Evolutionary conservation across 2,329 filamentous ascomycete genomes (phyloP), one percentile per base, ranked within the genome.

Genomic region (Fusarium solani-melongenae): DNA sequence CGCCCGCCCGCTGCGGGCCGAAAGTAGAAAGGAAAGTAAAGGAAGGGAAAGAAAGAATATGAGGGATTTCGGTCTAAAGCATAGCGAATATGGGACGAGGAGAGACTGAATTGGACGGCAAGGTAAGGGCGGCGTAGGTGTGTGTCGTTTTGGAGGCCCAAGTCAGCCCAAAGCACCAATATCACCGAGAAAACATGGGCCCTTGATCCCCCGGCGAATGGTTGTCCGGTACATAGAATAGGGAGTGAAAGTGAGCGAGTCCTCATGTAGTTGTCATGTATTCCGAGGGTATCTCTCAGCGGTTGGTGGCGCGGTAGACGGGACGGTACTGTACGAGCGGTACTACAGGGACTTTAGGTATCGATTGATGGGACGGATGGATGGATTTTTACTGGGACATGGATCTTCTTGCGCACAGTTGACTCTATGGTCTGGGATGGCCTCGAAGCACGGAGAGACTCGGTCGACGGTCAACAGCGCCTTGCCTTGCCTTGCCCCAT

Each of bases 21-120:
- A 55, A 59, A 27, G 20, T 22, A 38, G 34, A 24, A 22, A 6
- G 8, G 14, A 46, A 41, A 20, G n/a, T n/a, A n/a, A n/a, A n/a
- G n/a, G n/a, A n/a, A n/a, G n/a, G n/a, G 34, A 6, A 4, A 31
- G 29, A 9, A 31, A 31, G 29, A 31, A 31, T 51, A 67, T 73
- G 70, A 73, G 70, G 70, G 62, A 73, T 71, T 71, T 70, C 60
- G 60, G 46, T 66, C 69, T 69, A 70, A 66, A 12, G 53, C 61
- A 46, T 38, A 72, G 65, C 57, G 57, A 46, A 29, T 29, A 33
- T 60, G 57, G 29, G 27, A 53, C 27, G 49, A 53, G 46, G n/a
- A 51, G 24, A n/a, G 29, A 38, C 29, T 20, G 27, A 60, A 41
- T 9, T 49, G 60, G 64, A 58, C 20, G 57, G 70, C 60, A 72